A percentile compares a stretch with the other conserved stretches of the same genome.
Evolutionary conservation across 106 monocot genomes (phyloP).

Genomic region (Dioscorea alata): DNA sequence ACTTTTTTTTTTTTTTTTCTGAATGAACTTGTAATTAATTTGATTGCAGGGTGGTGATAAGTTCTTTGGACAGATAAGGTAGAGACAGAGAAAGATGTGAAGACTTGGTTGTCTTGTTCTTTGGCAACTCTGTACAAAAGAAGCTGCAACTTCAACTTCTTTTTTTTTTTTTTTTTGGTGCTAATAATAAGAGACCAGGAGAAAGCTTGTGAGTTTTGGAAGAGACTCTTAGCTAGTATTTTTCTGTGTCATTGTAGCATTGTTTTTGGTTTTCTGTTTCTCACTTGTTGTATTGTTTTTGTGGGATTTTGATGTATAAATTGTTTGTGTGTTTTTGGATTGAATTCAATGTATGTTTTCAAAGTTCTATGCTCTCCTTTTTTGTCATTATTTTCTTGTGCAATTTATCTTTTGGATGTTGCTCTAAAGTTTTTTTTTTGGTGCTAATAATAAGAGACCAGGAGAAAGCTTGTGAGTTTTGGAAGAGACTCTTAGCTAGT

Average conservation of each 20-base stretch:
- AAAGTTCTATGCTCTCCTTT: not conserved
- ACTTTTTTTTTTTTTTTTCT: not conserved
- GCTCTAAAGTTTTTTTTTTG: no score
- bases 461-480: not conserved
- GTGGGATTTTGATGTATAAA: not conserved
- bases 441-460: not conserved
- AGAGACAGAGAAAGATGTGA: not conserved
- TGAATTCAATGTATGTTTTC: not conserved
- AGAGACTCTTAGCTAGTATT: not conserved
- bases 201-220: not conserved
- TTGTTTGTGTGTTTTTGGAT: not conserved
- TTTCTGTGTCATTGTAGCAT: not conserved
- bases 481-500: not conserved
- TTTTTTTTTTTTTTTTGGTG: no score
- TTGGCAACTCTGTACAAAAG: not conserved
- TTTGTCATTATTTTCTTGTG: not conserved
- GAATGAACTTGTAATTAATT: not conserved
- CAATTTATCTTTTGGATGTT: no score
- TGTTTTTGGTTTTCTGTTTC: not conserved
- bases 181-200: not conserved
- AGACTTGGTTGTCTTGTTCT: not conserved
- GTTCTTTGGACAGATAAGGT: conserved; percentile 22
- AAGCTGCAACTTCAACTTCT: not conserved
- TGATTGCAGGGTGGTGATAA: conserved; percentile 26
- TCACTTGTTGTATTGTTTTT: not conserved